A percentile compares a stretch with the other conserved stretches of the same genome.
Conservation (phyloP, 164 flowering plant species). For the Sedum album region DNA sequence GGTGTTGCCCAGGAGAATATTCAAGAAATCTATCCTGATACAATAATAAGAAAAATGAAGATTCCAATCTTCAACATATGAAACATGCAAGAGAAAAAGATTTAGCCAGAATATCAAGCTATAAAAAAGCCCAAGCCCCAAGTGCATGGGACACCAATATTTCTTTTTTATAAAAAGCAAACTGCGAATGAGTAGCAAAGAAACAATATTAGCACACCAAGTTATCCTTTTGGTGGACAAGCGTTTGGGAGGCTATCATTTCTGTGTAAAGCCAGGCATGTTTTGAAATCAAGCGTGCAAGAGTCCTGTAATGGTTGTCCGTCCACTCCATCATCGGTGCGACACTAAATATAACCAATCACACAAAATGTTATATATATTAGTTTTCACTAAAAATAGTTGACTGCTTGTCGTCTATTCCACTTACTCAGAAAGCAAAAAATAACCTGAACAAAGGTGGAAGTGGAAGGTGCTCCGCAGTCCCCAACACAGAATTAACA, state of each 20-base stretch:
- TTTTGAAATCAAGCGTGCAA: conserved; percentile 83
- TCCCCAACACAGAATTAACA: neutral
- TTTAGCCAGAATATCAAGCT: no score
- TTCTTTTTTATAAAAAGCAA: no score
- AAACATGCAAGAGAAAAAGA: neutral
- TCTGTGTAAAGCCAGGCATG: conserved; percentile 97
- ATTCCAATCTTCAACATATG: neutral
- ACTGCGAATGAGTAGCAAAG: neutral
- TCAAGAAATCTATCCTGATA: conserved; percentile 91
- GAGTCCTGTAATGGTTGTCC: conserved; percentile 75
- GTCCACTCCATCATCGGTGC: conserved; percentile 99
- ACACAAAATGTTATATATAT: neutral
- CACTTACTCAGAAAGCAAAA: neutral
- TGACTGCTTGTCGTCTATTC: no score
- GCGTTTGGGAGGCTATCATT: conserved; percentile 95
- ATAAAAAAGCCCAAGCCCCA: neutral
- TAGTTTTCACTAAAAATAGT: neutral
- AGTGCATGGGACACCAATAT: neutral
- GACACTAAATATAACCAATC: conserved; percentile 35
- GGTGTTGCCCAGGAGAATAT: conserved; percentile 81
- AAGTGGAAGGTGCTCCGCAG: conserved; percentile 40
- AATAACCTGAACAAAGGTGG: conserved; percentile 82
- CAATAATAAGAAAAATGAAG: neutral
- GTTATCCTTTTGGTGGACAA: conserved; percentile 72
- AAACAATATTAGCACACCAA: conserved; percentile 35